Percentiles rank a stretch among this genome's conserved stretches.
These are phyloP conservation scores for Stagonosporopsis vannaccii DNA, from an alignment of 2,329 filamentous ascomycete genomes.

Conservation along the genomic window DNA sequence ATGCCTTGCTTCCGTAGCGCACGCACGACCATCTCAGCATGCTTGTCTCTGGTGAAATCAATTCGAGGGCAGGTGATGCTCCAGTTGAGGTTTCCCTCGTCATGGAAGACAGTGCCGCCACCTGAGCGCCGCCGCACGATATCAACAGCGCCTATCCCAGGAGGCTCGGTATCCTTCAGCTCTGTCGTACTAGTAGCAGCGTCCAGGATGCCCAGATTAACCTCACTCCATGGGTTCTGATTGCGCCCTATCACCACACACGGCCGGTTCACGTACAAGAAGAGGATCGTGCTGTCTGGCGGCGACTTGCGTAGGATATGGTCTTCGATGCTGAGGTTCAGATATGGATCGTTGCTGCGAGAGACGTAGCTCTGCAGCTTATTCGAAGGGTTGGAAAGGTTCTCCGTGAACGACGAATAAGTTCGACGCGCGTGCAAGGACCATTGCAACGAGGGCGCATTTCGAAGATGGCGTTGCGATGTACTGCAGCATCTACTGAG, in stretches of 20 bases:
- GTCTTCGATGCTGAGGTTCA: conserved; percentile 95
- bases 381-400: conserved; percentile 39
- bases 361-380: conserved; percentile 57
- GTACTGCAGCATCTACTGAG: background rate
- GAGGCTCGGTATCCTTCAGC: conserved; percentile 44
- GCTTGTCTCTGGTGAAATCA: conserved; percentile 80
- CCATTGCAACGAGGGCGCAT: background rate
- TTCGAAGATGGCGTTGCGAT: background rate
- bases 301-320: conserved; percentile 79
- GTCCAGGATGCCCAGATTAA: conserved; percentile 72
- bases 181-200: conserved; percentile 39
- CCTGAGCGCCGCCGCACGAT: conserved; percentile 87
- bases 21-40: conserved; percentile 92
- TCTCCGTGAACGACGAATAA: conserved; percentile 38
- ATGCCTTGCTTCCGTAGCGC: conserved; percentile 71
- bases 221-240: conserved; percentile 96
- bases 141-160: conserved; percentile 55
- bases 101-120: conserved; percentile 94
- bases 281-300: conserved; percentile 76
- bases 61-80: conserved; percentile 83
- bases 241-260: conserved; percentile 93
- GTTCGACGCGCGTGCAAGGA: conserved; percentile 2
- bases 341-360: conserved; percentile 72
- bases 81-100: conserved; percentile 92
- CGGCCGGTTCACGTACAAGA: conserved; percentile 87